Conservation (phyloP, 2,329 filamentous ascomycete species). For the Xylariaceae sp. region DNA sequence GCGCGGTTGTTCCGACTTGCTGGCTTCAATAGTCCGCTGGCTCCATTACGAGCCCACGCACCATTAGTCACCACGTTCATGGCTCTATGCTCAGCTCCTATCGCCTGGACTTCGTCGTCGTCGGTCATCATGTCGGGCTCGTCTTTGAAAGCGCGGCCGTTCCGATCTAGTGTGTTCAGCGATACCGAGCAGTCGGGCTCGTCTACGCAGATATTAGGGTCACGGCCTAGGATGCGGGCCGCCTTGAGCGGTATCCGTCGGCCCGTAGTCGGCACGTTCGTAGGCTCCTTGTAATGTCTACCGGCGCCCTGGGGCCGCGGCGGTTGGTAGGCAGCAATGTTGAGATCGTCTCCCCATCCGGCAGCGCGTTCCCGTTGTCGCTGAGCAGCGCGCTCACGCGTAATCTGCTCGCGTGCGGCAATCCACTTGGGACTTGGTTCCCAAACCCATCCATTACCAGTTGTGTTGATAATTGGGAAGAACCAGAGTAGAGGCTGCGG, state of each 20-base stretch:
- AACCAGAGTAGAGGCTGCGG: constrained; percentile 67
- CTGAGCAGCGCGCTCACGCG: constrained; percentile 53
- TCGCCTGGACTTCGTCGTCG: constrained; percentile 32
- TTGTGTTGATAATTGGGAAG: constrained; percentile 77
- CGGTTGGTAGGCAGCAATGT: constrained; percentile 23
- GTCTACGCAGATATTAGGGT: constrained; percentile 52
- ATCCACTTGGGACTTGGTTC: constrained; percentile 77
- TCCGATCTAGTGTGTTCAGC: constrained; percentile 44
- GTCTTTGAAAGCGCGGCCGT: constrained; percentile 40
- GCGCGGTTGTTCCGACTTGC: constrained; percentile 16
- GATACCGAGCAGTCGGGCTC: constrained; percentile 39
- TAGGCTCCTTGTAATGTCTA: constrained; percentile 31
- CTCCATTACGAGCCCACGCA: constrained; percentile 34
- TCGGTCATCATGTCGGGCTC: constrained; percentile 32
- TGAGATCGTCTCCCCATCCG: constrained; percentile 55
- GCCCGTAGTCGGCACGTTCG: constrained; percentile 24
- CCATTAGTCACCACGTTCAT: constrained; percentile 41
- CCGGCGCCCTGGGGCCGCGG: constrained; percentile 28
- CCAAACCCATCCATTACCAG: constrained; percentile 92
- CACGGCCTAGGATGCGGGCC: constrained; percentile 53
- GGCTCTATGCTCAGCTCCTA: constrained; percentile 34
- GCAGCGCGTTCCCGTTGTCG: constrained; percentile 58
- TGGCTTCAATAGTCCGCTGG: constrained; percentile 32
- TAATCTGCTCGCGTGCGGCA: constrained; percentile 61
- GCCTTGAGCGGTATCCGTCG: constrained; percentile 49